Evolutionary conservation across 202 grass and related monocot species (phyloP).

Genomic region (Brachypodium distachyon): DNA sequence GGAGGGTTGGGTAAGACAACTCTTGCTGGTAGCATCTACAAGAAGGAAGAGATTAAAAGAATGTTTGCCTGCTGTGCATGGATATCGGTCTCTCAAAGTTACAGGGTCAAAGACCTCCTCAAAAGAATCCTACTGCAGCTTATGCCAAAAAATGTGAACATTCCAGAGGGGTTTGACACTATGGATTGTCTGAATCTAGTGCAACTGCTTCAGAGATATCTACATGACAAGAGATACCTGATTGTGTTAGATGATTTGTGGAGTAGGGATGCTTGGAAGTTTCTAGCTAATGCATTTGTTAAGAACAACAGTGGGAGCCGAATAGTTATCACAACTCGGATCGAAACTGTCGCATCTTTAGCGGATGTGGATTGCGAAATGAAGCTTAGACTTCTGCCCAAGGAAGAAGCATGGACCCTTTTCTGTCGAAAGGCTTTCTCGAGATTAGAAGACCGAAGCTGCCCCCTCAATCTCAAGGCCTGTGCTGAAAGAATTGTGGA

Average conservation of each 20-base stretch:
- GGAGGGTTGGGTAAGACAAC: slow-evolving; percentile 59
- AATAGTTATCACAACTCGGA: slow-evolving; percentile 30
- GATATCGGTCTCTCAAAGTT: slow-evolving; percentile 49
- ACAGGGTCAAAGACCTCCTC: slow-evolving; percentile 26
- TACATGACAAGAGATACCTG: slow-evolving; percentile 1
- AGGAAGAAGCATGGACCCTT: slow-evolving; percentile 4
- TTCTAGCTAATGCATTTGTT: background rate
- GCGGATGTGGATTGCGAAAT: background rate
- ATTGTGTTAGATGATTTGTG: slow-evolving; percentile 35
- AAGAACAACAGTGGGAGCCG: slow-evolving; percentile 6
- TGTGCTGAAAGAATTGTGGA: slow-evolving; percentile 22
- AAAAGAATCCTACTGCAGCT: slow-evolving; percentile 23
- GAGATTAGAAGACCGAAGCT: background rate
- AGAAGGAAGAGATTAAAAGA: slow-evolving; percentile 23
- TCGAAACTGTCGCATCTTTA: background rate
- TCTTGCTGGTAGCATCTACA: slow-evolving; percentile 39
- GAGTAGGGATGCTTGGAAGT: background rate
- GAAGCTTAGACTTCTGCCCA: background rate
- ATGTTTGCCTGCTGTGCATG: slow-evolving; percentile 39
- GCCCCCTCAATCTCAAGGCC: background rate
- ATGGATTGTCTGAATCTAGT: no score
- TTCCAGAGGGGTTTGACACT: no score
- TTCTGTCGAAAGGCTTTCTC: slow-evolving; percentile 22
- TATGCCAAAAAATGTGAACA: background rate
- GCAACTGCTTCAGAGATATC: background rate